Base-by-base conservation (phyloP, 1,284 basidiomycete species). In the Pterulicium gracile region DNA sequence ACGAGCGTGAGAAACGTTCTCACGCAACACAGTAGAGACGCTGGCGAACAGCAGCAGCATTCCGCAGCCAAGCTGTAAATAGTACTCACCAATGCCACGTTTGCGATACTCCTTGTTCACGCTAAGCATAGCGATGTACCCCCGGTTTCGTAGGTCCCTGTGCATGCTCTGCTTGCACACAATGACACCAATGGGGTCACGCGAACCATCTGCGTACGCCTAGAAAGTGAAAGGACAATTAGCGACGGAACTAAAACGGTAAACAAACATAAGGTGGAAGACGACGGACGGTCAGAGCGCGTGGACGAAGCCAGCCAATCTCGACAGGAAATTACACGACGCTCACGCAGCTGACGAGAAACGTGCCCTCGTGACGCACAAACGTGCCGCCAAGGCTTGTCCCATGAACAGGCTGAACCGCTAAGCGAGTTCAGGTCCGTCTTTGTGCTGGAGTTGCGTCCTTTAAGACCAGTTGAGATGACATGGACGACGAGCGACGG, bases 61-160 rank as follows among this genome's bases (percentile, higher is more conserved):
- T 54, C 56, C 51, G 59, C 59, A 57, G 59, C 60, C 39, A 58
- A 53, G 52, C 21, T 58, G 53, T 44, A 55, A 47, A 44, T 45
- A 53, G 50, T 49, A 75, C 80, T 59, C 59, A 93, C 92, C 92
- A 61, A 98, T 94, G 13, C 95, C 93, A 42, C 81, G 75, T 61
- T 93, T 86, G 35, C 94, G 71, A 74, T 79, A 94, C 35, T 69
- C 63, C 60, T 79, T 81, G 62, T 77, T 75, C 19, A 95, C 91
- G 54, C 87, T 90, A 47, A 99, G 77, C 96, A 99, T 98, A 22
- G 93, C 95, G 50, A 98, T 96, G 61, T 98, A 98, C 3, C 95
- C 95, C 56, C 95, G 69, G 64, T 91, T 88, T 3, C 79, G 70
- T 46, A 73, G 68, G 54, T 84, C 79, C 50, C 74, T 72, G 63